phyloP scores from a whole-genome alignment of 495 filamentous ascomycete genomes.

The Neurospora sp. region DNA sequence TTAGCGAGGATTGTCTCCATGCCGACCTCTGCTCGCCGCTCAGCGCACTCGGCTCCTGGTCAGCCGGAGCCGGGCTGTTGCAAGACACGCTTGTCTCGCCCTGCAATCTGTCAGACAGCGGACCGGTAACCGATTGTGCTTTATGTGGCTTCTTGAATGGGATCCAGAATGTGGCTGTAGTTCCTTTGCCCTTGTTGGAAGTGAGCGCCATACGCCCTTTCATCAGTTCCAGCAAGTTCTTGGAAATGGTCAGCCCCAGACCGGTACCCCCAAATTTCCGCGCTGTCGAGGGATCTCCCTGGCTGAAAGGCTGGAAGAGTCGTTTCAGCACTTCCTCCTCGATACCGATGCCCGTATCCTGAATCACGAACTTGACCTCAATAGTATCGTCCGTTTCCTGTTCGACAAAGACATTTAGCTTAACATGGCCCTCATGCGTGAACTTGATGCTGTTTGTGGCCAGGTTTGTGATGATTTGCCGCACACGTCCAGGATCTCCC shows the following conservation, averaged over 20 bases:
- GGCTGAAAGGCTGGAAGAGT: conserved; percentile 78
- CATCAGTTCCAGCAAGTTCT: conserved; percentile 73
- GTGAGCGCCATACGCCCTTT: conserved; percentile 59
- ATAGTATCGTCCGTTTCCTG: conserved; percentile 38
- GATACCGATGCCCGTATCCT: conserved; percentile 80
- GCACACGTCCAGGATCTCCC: conserved; percentile 69
- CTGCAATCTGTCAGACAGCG: conserved; percentile 50
- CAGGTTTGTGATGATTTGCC: conserved; percentile 78
- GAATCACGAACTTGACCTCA: conserved; percentile 51
- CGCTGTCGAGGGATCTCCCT: conserved; percentile 70
- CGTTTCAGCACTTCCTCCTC: conserved; percentile 60
- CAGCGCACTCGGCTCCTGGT: background rate
- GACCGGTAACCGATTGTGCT: conserved; percentile 26
- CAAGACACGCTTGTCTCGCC: conserved; percentile 53
- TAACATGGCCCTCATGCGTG: conserved; percentile 61
- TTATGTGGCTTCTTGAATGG: conserved; percentile 49
- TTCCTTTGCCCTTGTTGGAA: conserved; percentile 49
- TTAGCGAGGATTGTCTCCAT: conserved; percentile 23
- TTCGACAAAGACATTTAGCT: conserved; percentile 38
- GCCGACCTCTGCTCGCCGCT: conserved; percentile 22
- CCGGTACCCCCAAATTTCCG: conserved; percentile 74
- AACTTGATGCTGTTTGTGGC: conserved; percentile 89
- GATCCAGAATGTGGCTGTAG: conserved; percentile 56
- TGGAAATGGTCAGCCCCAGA: conserved; percentile 71
- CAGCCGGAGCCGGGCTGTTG: conserved; percentile 30